Conservation (phyloP, 768 basidiomycete species). For the Coprinopsis sp. region DNA sequence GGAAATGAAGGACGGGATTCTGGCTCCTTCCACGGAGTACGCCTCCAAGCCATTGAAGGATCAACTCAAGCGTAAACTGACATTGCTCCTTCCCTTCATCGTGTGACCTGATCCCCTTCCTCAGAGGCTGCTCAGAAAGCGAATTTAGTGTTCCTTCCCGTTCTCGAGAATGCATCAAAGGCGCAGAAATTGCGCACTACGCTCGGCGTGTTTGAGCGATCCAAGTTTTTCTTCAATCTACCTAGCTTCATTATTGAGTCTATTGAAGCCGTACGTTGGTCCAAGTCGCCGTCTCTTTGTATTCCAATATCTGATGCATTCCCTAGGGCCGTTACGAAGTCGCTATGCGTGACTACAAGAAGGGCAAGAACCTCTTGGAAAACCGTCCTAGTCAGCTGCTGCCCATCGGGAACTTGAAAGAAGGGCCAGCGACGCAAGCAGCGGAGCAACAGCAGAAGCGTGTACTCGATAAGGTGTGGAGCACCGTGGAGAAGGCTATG, state of each 20-base stretch:
- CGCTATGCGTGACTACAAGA: slow-evolving; percentile 94
- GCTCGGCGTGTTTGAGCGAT: slow-evolving; percentile 91
- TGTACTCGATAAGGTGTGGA: slow-evolving; percentile 95
- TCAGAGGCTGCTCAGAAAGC: slow-evolving; percentile 89
- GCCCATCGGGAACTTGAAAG: slow-evolving; percentile 61
- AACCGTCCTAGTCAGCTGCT: slow-evolving; percentile 84
- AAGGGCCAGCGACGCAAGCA: slow-evolving; percentile 41
- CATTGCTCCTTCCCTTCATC: background rate
- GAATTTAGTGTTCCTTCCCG: slow-evolving; percentile 92
- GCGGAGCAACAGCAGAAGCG: slow-evolving; percentile 81
- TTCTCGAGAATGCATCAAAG: slow-evolving; percentile 92
- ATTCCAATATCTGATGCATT: background rate
- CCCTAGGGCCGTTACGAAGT: slow-evolving; percentile 89
- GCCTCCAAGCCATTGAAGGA: slow-evolving; percentile 79
- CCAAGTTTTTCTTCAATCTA: slow-evolving; percentile 98
- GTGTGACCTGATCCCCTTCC: background rate
- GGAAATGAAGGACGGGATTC: slow-evolving; percentile 89
- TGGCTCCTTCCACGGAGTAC: slow-evolving; percentile 73
- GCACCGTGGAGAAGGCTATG: slow-evolving; percentile 91
- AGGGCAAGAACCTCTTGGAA: slow-evolving; percentile 87
- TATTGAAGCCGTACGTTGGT: slow-evolving; percentile 73
- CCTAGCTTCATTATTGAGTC: slow-evolving; percentile 85
- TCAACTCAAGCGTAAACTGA: slow-evolving; percentile 71
- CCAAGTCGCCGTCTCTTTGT: background rate
- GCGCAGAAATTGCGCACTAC: slow-evolving; percentile 90